These are phyloP conservation scores for Pseudogymnoascus sp. DNA, from an alignment of 2,329 filamentous ascomycete genomes.

Conservation along the genomic window DNA sequence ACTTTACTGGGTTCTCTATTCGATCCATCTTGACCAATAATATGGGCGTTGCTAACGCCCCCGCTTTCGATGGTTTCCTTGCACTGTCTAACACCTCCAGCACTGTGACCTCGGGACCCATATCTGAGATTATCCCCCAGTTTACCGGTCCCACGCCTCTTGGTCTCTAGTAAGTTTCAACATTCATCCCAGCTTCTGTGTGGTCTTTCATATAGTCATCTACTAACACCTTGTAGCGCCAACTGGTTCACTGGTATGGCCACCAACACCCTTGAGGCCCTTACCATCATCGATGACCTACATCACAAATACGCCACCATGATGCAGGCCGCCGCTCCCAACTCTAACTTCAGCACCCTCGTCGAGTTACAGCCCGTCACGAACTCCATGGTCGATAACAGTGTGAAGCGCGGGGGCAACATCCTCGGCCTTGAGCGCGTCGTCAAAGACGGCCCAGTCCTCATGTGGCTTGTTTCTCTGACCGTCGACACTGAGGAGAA, in stretches of 20 bases:
- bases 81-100: constrained; percentile 15
- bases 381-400: constrained; percentile 23
- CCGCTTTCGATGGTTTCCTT: constrained; percentile 13
- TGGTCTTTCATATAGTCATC: constrained; percentile 14
- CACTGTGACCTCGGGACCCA: constrained; percentile 15
- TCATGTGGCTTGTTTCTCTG: constrained; percentile 15
- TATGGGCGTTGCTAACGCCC: constrained; percentile 4
- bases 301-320: constrained; percentile 14
- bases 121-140: constrained; percentile 15
- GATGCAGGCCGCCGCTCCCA: constrained; percentile 17
- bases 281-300: constrained; percentile 15
- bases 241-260: constrained; percentile 31
- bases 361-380: constrained; percentile 29
- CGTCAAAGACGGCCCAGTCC: constrained; percentile 26
- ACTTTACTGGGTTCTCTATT: constrained; percentile 12
- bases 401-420: constrained; percentile 27
- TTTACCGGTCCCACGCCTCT: constrained; percentile 17
- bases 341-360: constrained; percentile 22
- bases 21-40: constrained; percentile 11
- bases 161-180: constrained; percentile 16
- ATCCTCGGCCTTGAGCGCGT: constrained; percentile 29
- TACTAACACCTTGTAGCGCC: constrained; percentile 17
- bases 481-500: constrained; percentile 19
- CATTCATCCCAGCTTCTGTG: constrained; percentile 10
- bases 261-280: constrained; percentile 14